These are phyloP conservation scores for Raffaelea albimanens DNA, from an alignment of 2,329 filamentous ascomycete species.

Conservation along the genomic window DNA sequence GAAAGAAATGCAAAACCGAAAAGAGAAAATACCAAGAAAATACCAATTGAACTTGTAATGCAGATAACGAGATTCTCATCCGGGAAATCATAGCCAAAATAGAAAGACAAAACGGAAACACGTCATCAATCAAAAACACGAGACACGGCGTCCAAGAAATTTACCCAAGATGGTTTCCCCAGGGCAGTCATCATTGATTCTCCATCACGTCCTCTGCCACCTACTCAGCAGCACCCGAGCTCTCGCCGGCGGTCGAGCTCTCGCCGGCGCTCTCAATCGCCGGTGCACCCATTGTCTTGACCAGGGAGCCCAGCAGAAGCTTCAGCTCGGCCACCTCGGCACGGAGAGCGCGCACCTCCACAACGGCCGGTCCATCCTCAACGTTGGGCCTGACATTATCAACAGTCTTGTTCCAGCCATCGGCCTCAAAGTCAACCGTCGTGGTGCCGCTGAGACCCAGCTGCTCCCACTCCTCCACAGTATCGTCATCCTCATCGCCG, in stretches of 20 bases:
- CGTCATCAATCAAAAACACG: too few relatives aligned
- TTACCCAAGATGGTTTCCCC: too few relatives aligned
- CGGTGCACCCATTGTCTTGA: constrained; percentile 1
- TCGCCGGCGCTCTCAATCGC: neutral
- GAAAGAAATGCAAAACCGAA: too few relatives aligned
- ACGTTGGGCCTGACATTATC: constrained; percentile 70
- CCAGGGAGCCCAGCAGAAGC: constrained; percentile 25
- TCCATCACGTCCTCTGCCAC: too few relatives aligned
- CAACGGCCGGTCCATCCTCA: constrained; percentile 64
- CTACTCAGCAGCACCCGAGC: neutral
- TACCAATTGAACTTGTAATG: too few relatives aligned
- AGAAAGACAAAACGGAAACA: too few relatives aligned
- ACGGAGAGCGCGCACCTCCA: constrained; percentile 54
- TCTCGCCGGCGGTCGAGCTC: neutral
- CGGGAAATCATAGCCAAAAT: too few relatives aligned
- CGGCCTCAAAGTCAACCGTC: constrained; percentile 68
- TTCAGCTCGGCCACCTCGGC: constrained; percentile 50
- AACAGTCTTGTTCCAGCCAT: constrained; percentile 79
- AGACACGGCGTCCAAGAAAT: too few relatives aligned
- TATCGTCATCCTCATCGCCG: constrained; percentile 85
- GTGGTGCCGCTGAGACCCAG: constrained; percentile 46
- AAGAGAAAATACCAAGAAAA: too few relatives aligned
- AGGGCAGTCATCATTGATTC: too few relatives aligned
- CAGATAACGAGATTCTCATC: too few relatives aligned
- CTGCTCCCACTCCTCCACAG: constrained; percentile 89